These are phyloP conservation scores for Pseudoscleropodium purum DNA, from an alignment of 225 moss, liverwort and hornwort genomes.

Conservation along the genomic window DNA sequence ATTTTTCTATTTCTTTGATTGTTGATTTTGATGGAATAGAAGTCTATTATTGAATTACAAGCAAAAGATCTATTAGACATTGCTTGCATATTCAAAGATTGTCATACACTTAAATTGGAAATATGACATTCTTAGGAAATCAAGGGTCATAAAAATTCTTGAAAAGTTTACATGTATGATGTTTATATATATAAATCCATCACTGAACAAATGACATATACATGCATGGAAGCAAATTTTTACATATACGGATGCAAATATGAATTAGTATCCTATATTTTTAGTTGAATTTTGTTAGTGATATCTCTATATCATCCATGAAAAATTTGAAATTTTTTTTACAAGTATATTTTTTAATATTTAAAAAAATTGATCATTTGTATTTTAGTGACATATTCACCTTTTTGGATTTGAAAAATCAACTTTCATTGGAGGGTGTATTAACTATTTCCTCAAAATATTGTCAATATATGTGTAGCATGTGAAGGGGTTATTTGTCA, in stretches of 20 bases:
- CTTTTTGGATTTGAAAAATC: not conserved
- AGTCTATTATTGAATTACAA: not conserved
- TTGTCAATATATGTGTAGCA: not conserved
- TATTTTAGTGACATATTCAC: not conserved
- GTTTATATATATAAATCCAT: not conserved
- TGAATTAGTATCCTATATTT: not conserved
- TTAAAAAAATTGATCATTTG: not conserved
- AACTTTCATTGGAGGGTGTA: not conserved
- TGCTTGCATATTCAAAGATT: not conserved
- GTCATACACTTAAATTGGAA: not conserved
- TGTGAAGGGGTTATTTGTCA: not conserved
- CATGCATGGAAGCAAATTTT: not conserved
- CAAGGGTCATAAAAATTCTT: not conserved
- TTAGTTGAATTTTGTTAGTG: not conserved
- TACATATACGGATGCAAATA: not conserved
- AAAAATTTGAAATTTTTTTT: not conserved
- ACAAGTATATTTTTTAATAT: too few relatives aligned
- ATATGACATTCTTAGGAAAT: fast-evolving
- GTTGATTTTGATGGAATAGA: not conserved
- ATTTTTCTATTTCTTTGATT: not conserved
- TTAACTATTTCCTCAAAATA: not conserved
- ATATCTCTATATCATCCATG: not conserved
- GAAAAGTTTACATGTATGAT: fast-evolving
- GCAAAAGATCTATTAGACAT: not conserved
- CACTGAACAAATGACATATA: fast-evolving